phyloP scores from a whole-genome alignment of 129 eudicot genomes.

The Flaveria brownii region DNA sequence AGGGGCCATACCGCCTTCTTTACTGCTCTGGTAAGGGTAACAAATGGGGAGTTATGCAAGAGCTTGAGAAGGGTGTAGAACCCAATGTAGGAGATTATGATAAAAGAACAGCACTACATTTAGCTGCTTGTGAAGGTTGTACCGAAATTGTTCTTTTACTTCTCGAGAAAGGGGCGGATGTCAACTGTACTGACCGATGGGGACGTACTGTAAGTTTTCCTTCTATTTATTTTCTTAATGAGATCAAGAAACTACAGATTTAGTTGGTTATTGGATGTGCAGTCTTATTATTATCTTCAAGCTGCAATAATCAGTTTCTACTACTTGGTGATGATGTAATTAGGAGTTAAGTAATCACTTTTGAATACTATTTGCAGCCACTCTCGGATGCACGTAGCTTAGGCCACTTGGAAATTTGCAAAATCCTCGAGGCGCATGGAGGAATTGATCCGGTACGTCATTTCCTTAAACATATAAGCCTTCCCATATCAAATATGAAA shows the following conservation, averaged over 20 bases:
- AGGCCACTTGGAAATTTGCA: conserved; percentile 57
- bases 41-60: conserved; percentile 67
- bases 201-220: conserved; percentile 68
- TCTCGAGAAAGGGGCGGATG: conserved; percentile 68
- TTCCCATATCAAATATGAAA: background rate
- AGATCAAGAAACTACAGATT: background rate
- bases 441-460: conserved; percentile 60
- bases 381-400: conserved; percentile 71
- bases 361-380: conserved; percentile 48
- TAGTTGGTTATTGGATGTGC: background rate
- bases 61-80: conserved; percentile 57
- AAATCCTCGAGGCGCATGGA: conserved; percentile 58
- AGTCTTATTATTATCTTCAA: background rate
- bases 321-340: background rate
- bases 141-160: conserved; percentile 60
- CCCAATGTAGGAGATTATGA: conserved; percentile 75
- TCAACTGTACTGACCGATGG: conserved; percentile 68
- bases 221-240: background rate
- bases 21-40: conserved; percentile 73
- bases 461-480: background rate
- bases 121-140: conserved; percentile 78
- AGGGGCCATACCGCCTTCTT: conserved; percentile 56
- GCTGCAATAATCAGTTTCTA: background rate
- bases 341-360: background rate
- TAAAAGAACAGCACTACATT: conserved; percentile 69